Percentiles rank a stretch among this genome's conserved stretches.
Evolutionary conservation across 1,284 basidiomycete genomes (phyloP).

Genomic region (Xerocomus minutiporus): DNA sequence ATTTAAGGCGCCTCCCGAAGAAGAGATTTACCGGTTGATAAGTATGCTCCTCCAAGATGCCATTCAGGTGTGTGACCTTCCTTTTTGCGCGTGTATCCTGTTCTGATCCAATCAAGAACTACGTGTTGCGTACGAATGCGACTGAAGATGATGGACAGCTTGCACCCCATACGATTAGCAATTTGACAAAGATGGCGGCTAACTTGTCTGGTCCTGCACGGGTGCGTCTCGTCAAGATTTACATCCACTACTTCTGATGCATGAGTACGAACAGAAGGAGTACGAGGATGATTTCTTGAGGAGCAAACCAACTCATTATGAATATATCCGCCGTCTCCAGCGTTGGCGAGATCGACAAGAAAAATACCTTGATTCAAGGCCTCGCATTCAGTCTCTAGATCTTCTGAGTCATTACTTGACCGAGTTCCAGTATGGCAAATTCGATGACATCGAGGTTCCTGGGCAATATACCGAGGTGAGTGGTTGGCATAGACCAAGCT

Average conservation of each 20-base stretch:
- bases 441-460: constrained; percentile 97
- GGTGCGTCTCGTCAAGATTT: constrained; percentile 39
- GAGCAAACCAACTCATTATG: constrained; percentile 76
- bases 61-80: constrained; percentile 47
- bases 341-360: constrained; percentile 95
- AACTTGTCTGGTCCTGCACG: constrained; percentile 65
- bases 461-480: constrained; percentile 94
- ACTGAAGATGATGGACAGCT: constrained; percentile 78
- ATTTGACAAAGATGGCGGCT: constrained; percentile 71
- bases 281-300: constrained; percentile 92
- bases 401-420: constrained; percentile 90
- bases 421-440: constrained; percentile 97
- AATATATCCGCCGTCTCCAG: constrained; percentile 89
- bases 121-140: constrained; percentile 62
- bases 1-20: constrained; percentile 89
- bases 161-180: constrained; percentile 49
- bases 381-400: constrained; percentile 85
- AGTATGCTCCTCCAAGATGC: constrained; percentile 79
- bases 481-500: not conserved
- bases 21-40: constrained; percentile 92
- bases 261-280: constrained; percentile 53
- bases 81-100: not conserved
- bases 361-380: constrained; percentile 75
- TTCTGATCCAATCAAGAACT: constrained; percentile 47
- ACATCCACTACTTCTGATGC: constrained; percentile 3